Base-by-base conservation (phyloP, 345 rosid genomes). In the Salix udensis region DNA sequence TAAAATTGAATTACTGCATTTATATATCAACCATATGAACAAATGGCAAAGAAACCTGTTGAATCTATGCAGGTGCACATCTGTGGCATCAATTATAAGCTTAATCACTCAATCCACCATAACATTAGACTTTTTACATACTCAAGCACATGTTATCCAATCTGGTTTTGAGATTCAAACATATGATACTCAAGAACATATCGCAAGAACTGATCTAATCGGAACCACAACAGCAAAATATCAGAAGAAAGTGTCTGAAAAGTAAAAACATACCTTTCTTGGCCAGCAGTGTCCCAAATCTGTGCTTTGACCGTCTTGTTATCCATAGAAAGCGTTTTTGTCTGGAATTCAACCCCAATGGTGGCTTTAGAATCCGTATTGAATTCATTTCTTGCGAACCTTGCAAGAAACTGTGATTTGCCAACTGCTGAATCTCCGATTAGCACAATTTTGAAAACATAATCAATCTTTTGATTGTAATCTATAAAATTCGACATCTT, bases 211-310 rank as follows among this genome's bases (percentile, higher is more conserved):
- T 34, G 58, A 18, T 19, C 58, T 52, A 6, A 52, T 52, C 8
- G 19, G n/a, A 52, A 52, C 18, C 50, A 52, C 58, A 19, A 19
- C 7, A 18, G 1, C 10, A 52, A 18, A 52, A 52, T 19, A 18
- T 52, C 58, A 6, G 19, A 7, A 52, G 58, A 18, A 52, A 18
- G 23, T 52, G 50, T 53, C 52, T 23, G 13, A 40, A 40, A 40
- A 40, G 44, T 39, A 31, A 37, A 53, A 5, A 14, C 77, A 31
- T 5, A 92, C 97, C 97, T 88, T 81, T 92, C 97, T 75, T 92
- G 93, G 52, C 97, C 97, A 66, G 94, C 97, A 23, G 97, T 92
- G 82, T 92, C 97, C 97, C 97, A 90, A 86, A 92, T 92, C 82
- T 92, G 97, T 60, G 97, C 93, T 81, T 92, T 92, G 37, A 89